Percentiles rank a stretch among this genome's conserved stretches.
phyloP scores from a whole-genome alignment of 106 monocot genomes.

The Dendrobium chrysotoxum region DNA sequence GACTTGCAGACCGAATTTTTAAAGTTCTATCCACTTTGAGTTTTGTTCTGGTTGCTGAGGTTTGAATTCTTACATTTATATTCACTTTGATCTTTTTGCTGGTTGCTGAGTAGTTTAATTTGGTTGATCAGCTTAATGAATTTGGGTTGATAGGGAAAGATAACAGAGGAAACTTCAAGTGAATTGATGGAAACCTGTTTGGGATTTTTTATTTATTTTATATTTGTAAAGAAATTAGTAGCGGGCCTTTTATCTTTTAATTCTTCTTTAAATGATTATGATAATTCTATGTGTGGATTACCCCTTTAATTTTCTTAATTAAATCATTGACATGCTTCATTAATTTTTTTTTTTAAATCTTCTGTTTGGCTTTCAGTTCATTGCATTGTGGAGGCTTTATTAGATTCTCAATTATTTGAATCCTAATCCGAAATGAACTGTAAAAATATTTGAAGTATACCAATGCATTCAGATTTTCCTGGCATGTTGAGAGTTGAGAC shows the following conservation, averaged over 20 bases:
- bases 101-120: too few species aligned
- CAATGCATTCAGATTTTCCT: background rate
- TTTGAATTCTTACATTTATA: too few species aligned
- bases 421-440: background rate
- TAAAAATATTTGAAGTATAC: background rate
- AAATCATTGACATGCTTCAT: too few species aligned
- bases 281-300: background rate
- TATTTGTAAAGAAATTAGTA: too few species aligned
- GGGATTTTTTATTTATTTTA: too few species aligned
- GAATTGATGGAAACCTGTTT: too few species aligned
- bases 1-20: background rate
- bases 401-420: background rate
- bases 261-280: background rate
- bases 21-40: background rate
- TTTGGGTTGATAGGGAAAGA: too few species aligned
- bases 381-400: background rate
- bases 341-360: background rate
- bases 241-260: background rate
- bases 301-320: background rate
- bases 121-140: too few species aligned
- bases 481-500: too few species aligned
- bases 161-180: too few species aligned
- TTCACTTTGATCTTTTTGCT: too few species aligned
- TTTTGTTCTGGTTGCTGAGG: background rate
- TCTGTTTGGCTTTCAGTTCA: background rate